Base-by-base conservation (phyloP, 2,329 filamentous ascomycete species). In the Xylariaceae sp. region DNA sequence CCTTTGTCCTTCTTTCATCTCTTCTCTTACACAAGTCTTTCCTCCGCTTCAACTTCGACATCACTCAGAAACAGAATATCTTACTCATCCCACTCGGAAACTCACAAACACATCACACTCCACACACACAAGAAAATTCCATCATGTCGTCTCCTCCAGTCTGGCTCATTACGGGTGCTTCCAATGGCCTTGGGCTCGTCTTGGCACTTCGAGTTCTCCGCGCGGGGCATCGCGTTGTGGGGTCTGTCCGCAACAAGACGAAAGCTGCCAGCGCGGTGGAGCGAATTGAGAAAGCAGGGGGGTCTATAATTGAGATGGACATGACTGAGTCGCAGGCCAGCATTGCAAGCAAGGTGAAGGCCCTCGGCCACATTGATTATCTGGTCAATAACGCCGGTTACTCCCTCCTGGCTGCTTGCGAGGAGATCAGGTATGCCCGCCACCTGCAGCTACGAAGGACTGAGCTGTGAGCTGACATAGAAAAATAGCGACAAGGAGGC, bases 141-240 rank as follows among this genome's bases (percentile, higher is more conserved):
- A n/a, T n/a, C n/a, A n/a, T n/a, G n/a, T n/a, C n/a, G 66, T 64
- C 66, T 19, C 58, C 65, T 26, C 65, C 67, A 3, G 54, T 62
- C 3, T 69, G 65, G 66, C 63, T 74, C 26, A 73, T 75, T 47
- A 75, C 73, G 6, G 73, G 73, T 7, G 70, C 68, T 33, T 73
- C 71, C 1, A 70, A 68, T 31, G 73, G 73, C 45, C 67, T 75
- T 23, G 72, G 73, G 14, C 59, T 70, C 4, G 39, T 67, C 3
- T 62, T 75, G 23, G 62, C 65, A 29, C 62, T 69, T 2, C 65
- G 66, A 3, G 71, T 64, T 2, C 67, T 75, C 2, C 61, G 65
- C 34, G 67, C 65, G 1, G 67, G 68, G 7, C 69, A 75, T 56
- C 66, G 61, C 3, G 73, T 75, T 7, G 50, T 74, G n/a, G 72